Evolutionary conservation across 2,329 filamentous ascomycete genomes (phyloP).

Genomic region (Penicillium palitans): DNA sequence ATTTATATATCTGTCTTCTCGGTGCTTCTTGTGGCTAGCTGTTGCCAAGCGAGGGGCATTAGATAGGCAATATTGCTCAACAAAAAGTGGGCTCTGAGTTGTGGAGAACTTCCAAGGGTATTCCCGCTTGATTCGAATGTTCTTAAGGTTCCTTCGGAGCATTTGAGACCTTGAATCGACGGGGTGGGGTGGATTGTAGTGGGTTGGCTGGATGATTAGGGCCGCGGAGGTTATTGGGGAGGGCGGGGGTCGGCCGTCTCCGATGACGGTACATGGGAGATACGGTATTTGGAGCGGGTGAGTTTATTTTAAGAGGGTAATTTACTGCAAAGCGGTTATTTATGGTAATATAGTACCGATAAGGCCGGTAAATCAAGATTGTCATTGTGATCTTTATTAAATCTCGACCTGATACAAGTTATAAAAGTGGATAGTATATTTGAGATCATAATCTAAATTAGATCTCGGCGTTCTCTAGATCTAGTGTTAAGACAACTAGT

Average conservation of each 20-base stretch:
- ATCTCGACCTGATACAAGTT: too few relatives aligned
- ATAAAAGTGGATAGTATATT: too few relatives aligned
- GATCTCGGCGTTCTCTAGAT: too few relatives aligned
- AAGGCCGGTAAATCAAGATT: neutral
- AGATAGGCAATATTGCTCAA: neutral
- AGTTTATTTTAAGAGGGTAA: neutral
- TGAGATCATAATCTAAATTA: too few relatives aligned
- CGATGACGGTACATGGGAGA: constrained; percentile 13
- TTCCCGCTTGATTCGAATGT: constrained; percentile 14
- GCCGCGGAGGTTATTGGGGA: neutral
- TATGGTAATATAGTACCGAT: constrained; percentile 14
- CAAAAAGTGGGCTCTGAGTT: neutral
- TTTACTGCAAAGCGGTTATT: neutral
- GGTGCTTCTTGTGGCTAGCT: neutral
- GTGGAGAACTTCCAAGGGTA: neutral
- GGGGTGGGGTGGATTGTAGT: neutral
- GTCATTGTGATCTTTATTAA: too few relatives aligned
- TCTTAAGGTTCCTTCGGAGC: neutral
- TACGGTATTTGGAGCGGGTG: constrained; percentile 1
- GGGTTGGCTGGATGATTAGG: neutral
- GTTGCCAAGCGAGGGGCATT: neutral
- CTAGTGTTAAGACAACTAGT: too few relatives aligned
- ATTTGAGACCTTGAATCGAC: neutral
- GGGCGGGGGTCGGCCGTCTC: constrained; percentile 29
- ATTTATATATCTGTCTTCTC: constrained; percentile 1